phyloP scores from a whole-genome alignment of 148 eudicot species.

The Agrostemma githago region DNA sequence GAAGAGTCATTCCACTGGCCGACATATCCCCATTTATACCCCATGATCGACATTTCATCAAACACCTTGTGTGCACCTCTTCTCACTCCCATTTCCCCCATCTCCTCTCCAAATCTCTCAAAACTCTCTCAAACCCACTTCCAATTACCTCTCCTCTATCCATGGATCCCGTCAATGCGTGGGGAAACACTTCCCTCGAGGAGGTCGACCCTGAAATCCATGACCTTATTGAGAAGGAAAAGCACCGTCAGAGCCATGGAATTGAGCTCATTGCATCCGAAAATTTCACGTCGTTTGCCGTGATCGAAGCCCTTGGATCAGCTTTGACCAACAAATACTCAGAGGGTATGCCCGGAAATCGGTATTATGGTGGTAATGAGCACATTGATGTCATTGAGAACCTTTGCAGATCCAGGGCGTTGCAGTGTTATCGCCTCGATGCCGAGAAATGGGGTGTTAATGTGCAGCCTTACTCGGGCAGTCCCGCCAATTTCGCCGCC shows the following conservation, averaged over 20 bases:
- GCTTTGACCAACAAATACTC: constrained; percentile 92
- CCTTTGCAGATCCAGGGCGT: constrained; percentile 60
- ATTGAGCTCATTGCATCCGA: constrained; percentile 94
- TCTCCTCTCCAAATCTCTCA: not conserved
- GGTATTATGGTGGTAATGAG: constrained; percentile 86
- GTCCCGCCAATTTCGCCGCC: constrained; percentile 82
- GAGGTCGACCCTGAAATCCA: constrained; percentile 75
- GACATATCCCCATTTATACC: constrained; percentile 14
- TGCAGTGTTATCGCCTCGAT: constrained; percentile 52
- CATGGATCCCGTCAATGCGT: constrained; percentile 68
- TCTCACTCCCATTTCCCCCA: not conserved
- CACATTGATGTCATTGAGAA: constrained; percentile 74
- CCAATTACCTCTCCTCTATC: constrained; percentile 10
- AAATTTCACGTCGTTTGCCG: constrained; percentile 93
- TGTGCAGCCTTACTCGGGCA: constrained; percentile 77
- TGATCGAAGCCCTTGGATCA: constrained; percentile 74
- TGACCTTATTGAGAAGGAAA: constrained; percentile 85
- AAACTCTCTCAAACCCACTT: constrained; percentile 9
- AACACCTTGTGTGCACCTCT: constrained; percentile 28
- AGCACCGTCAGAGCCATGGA: constrained; percentile 68
- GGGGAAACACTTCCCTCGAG: constrained; percentile 74
- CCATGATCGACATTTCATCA: constrained; percentile 22
- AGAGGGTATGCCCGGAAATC: constrained; percentile 86
- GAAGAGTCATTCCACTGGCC: not conserved
- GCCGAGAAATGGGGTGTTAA: constrained; percentile 82